Conservation (phyloP, 1,284 basidiomycete species). For the Somion occarium region DNA sequence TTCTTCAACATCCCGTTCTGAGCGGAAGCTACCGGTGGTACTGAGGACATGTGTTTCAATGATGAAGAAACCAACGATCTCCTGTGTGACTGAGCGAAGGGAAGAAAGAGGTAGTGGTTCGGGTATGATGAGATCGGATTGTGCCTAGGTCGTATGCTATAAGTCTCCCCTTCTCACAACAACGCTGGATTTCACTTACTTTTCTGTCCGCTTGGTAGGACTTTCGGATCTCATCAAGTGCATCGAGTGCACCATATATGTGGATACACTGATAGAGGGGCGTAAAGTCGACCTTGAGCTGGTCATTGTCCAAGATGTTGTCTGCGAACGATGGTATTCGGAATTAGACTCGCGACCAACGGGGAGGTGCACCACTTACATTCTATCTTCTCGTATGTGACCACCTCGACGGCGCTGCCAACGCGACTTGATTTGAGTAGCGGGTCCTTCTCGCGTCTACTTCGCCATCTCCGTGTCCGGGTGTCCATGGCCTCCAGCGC, state of each 20-base stretch:
- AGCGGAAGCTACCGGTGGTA: slow-evolving; percentile 84
- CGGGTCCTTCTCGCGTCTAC: slow-evolving; percentile 74
- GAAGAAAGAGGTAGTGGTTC: slow-evolving; percentile 45
- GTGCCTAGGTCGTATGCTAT: slow-evolving; percentile 56
- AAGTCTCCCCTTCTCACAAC: not conserved
- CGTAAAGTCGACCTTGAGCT: slow-evolving; percentile 87
- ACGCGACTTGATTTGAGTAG: slow-evolving; percentile 77
- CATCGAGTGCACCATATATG: slow-evolving; percentile 91
- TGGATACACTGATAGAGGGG: slow-evolving; percentile 97
- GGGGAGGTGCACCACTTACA: slow-evolving; percentile 50
- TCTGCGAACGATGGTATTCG: slow-evolving; percentile 59
- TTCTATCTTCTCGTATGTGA: slow-evolving; percentile 92
- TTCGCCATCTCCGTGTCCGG: slow-evolving; percentile 82
- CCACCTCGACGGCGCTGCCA: slow-evolving; percentile 91
- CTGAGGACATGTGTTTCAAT: slow-evolving; percentile 92
- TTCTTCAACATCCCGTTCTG: slow-evolving; percentile 89
- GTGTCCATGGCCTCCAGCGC: slow-evolving; percentile 90
- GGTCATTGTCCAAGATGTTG: slow-evolving; percentile 89
- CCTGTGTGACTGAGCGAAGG: slow-evolving; percentile 73
- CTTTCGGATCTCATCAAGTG: slow-evolving; percentile 82
- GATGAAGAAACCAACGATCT: slow-evolving; percentile 99
- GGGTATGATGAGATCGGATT: slow-evolving; percentile 94
- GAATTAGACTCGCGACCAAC: slow-evolving; percentile 8
- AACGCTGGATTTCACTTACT: slow-evolving; percentile 36
- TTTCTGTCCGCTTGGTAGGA: slow-evolving; percentile 96